phyloP scores from a whole-genome alignment of 1,139 yeast genomes.

The Hyphopichia pseudoburtonii region DNA sequence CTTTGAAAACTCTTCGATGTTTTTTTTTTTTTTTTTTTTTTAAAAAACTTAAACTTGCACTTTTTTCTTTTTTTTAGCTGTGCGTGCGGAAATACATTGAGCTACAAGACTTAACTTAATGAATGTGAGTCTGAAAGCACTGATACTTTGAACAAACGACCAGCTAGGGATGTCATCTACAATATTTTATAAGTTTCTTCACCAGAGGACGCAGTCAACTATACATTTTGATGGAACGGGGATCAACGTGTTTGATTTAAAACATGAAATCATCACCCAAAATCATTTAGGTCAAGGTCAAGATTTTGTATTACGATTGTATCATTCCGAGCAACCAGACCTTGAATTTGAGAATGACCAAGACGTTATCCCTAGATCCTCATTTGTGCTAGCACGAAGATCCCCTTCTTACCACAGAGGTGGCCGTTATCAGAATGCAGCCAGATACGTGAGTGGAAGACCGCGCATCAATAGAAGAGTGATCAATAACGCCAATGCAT shows the following conservation, averaged over 20 bases:
- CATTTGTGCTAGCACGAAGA: conserved; percentile 78
- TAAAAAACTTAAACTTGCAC: neutral
- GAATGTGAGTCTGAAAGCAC: no score
- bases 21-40: neutral
- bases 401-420: conserved; percentile 64
- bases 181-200: conserved; percentile 81
- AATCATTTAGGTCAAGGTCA: conserved; percentile 83
- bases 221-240: conserved; percentile 96
- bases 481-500: conserved; percentile 22
- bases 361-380: conserved; percentile 87
- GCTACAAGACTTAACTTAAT: no score
- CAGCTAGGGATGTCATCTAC: conserved; percentile 85
- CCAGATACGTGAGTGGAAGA: conserved; percentile 84
- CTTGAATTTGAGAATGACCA: conserved; percentile 81
- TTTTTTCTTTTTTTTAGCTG: no score
- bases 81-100: no score
- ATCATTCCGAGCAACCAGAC: conserved; percentile 67
- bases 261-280: conserved; percentile 80
- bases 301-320: conserved; percentile 76
- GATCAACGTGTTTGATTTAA: conserved; percentile 88
- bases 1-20: no score
- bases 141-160: no score
- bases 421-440: conserved; percentile 65
- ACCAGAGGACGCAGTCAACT: conserved; percentile 78
- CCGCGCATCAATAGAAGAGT: conserved; percentile 57